Conservation (phyloP, 768 basidiomycete species). For the Pleurotus tuber-regium region DNA sequence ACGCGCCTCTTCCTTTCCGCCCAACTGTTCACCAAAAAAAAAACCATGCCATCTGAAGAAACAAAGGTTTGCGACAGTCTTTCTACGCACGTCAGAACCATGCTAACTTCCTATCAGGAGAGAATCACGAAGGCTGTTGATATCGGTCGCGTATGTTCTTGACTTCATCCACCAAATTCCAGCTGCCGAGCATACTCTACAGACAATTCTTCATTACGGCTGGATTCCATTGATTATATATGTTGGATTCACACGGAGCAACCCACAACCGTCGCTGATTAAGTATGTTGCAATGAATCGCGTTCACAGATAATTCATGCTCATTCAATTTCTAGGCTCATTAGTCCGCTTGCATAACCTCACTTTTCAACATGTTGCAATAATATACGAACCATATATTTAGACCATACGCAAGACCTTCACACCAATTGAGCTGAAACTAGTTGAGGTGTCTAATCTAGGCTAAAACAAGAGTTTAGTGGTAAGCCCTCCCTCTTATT, state of each 20-base stretch:
- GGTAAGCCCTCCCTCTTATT: conserved; percentile 27
- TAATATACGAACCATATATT: conserved; percentile 20
- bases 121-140: conserved; percentile 80
- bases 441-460: too few species aligned
- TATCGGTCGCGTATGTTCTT: conserved; percentile 66
- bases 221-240: conserved; percentile 98
- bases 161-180: neutral
- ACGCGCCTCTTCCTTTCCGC: conserved; percentile 16
- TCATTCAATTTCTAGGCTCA: conserved; percentile 54
- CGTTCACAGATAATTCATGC: neutral
- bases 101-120: conserved; percentile 47
- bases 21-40: conserved; percentile 11
- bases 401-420: too few species aligned
- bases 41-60: conserved; percentile 83
- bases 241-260: conserved; percentile 89
- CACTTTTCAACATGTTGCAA: conserved; percentile 6
- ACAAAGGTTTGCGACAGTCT: conserved; percentile 59
- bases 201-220: conserved; percentile 91
- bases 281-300: conserved; percentile 69
- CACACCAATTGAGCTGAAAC: too few species aligned
- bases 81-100: neutral
- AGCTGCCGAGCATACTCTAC: conserved; percentile 3
- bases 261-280: conserved; percentile 92
- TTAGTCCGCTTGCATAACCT: conserved; percentile 85
- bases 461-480: too few species aligned